Conservation (phyloP, 108 stramenopile species). For the Thalassiosira profunda region DNA sequence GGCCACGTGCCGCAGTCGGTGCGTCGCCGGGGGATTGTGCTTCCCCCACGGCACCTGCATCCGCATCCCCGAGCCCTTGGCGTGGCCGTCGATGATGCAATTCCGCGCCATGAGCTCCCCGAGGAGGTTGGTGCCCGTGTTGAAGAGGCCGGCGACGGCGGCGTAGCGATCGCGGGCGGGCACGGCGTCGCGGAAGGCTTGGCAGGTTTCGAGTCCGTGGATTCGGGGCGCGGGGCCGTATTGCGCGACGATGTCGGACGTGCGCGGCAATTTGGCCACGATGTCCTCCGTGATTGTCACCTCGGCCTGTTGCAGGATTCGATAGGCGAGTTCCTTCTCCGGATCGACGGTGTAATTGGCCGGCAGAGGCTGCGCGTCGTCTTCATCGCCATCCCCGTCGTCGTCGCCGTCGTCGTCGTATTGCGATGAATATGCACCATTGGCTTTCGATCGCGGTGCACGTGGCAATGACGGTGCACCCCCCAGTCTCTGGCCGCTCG, state of each 20-base stretch:
- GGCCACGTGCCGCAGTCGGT: conserved; percentile 31
- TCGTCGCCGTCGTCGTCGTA: conserved; percentile 19
- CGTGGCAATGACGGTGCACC: too few relatives aligned
- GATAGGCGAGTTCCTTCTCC: too few relatives aligned
- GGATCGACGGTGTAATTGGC: too few relatives aligned
- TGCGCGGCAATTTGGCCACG: conserved; percentile 58
- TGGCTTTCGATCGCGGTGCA: too few relatives aligned
- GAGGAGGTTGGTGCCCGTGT: conserved; percentile 89
- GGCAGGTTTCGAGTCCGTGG: conserved; percentile 49
- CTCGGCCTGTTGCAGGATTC: conserved; percentile 56
- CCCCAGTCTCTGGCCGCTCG: too few relatives aligned
- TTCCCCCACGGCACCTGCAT: conserved; percentile 11
- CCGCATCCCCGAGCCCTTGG: not conserved
- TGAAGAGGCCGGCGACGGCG: conserved; percentile 71
- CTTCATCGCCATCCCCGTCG: not conserved
- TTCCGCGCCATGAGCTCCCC: conserved; percentile 62
- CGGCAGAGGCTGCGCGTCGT: too few relatives aligned
- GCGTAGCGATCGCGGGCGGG: conserved; percentile 14
- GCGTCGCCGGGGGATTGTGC: conserved; percentile 57
- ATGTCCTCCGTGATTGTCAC: conserved; percentile 58
- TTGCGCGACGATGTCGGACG: conserved; percentile 60
- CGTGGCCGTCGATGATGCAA: conserved; percentile 34
- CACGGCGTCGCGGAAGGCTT: conserved; percentile 44
- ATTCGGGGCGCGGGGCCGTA: conserved; percentile 37
- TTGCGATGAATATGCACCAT: too few relatives aligned